phyloP scores from a whole-genome alignment of 1,284 basidiomycete genomes.

The Moniliophthora roreri region DNA sequence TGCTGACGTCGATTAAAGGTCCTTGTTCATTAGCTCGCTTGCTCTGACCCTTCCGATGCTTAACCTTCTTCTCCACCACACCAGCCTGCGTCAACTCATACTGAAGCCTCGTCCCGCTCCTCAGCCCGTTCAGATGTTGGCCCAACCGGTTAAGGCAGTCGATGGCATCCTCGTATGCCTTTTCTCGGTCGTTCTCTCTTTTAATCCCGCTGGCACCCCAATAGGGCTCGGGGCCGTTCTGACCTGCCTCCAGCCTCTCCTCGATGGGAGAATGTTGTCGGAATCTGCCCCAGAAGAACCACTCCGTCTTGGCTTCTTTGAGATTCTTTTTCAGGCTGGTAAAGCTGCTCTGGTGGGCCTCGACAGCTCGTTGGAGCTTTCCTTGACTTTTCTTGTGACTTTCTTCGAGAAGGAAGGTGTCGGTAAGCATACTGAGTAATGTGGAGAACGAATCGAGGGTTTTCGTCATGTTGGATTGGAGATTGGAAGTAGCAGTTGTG shows the following conservation, averaged over 20 bases:
- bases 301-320: conserved; percentile 83
- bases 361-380: conserved; percentile 72
- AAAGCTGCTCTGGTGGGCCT: conserved; percentile 84
- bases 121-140: conserved; percentile 86
- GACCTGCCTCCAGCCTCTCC: conserved; percentile 28
- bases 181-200: conserved; percentile 35
- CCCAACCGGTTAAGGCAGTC: conserved; percentile 83
- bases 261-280: conserved; percentile 14
- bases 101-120: conserved; percentile 82
- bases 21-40: conserved; percentile 17
- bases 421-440: conserved; percentile 76
- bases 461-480: conserved; percentile 83
- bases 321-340: conserved; percentile 84
- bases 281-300: conserved; percentile 38
- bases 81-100: conserved; percentile 76
- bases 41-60: conserved; percentile 26
- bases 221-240: conserved; percentile 11
- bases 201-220: conserved; percentile 7
- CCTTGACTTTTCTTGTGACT: conserved; percentile 53
- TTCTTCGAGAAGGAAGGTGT: conserved; percentile 85
- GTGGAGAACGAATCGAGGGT: conserved; percentile 88
- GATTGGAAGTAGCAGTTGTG: conserved; percentile 77
- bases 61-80: conserved; percentile 45
- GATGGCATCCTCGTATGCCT: conserved; percentile 83
- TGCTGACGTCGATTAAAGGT: conserved; percentile 15